These are phyloP conservation scores for Lactifluus hygrophoroides DNA, from an alignment of 768 basidiomycete species.

Conservation along the genomic window DNA sequence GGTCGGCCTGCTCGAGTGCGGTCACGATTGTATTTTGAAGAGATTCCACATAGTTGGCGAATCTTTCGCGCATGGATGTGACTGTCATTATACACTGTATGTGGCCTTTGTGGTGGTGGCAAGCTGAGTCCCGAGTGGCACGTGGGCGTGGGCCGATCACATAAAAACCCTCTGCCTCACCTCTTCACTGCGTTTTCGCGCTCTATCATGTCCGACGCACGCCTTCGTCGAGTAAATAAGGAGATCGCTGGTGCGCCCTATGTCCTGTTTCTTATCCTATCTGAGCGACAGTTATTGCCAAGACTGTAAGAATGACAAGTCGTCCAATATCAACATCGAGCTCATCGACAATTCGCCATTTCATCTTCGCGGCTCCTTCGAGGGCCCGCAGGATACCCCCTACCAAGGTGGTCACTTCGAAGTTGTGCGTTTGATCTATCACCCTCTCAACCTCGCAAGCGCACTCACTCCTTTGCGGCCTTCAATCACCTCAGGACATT, in stretches of 20 bases:
- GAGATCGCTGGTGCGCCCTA: conserved; percentile 71
- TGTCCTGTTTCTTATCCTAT: background rate
- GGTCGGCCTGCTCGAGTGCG: conserved; percentile 73
- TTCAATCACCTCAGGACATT: conserved; percentile 58
- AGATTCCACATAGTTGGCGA: conserved; percentile 64
- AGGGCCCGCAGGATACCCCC: conserved; percentile 87
- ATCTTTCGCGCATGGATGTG: conserved; percentile 69
- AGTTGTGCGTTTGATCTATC: conserved; percentile 50
- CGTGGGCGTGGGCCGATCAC: background rate
- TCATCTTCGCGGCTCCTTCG: conserved; percentile 86
- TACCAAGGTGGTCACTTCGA: conserved; percentile 89
- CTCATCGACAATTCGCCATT: conserved; percentile 85
- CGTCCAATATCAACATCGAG: conserved; percentile 77
- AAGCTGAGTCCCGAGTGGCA: background rate
- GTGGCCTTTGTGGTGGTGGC: too few species aligned
- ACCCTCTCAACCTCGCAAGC: background rate
- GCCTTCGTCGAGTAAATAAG: conserved; percentile 86
- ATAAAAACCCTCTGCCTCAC: conserved; percentile 7
- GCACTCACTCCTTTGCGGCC: background rate
- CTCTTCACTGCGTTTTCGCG: background rate
- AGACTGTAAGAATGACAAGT: conserved; percentile 96
- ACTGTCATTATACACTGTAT: too few species aligned
- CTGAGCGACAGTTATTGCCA: background rate
- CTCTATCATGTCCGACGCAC: conserved; percentile 45
- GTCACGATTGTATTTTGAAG: conserved; percentile 77